Base-by-base conservation (phyloP, 2,329 filamentous ascomycete genomes). In the Fusarium concolor region DNA sequence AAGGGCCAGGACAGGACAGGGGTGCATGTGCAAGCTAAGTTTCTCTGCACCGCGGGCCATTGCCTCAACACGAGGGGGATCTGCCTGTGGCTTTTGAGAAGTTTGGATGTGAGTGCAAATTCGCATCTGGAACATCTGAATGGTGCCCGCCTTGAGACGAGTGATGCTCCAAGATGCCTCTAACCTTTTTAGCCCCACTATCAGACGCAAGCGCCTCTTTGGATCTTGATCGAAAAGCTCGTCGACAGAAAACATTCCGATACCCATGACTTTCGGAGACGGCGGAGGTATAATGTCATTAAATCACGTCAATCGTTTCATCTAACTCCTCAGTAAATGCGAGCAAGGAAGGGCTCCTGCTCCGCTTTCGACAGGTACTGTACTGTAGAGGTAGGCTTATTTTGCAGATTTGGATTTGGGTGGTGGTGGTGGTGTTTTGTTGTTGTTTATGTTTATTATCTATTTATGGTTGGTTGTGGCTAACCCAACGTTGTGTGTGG, bases 191-290 rank as follows among this genome's bases (percentile, higher is more conserved):
- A 37, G 51, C 56, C 62, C 72, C 72, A 67, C 72, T 41, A 41
- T 39, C 54, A 66, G 72, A 70, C 70, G 67, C 72, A 73, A 74
- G 70, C 67, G 70, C 56, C 65, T 72, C 47, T 65, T 71, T 58
- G 63, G 62, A 73, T 73, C 69, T 74, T 71, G 68, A 73, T 74
- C 61, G 61, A 71, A 65, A 59, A 43, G 56, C 49, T 71, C 54
- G 59, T 62, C 45, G 55, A 67, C 56, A 49, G 22, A 68, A 70
- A 63, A 68, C 56, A 71, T 68, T 66, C 54, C 67, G 59, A 71
- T 56, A 71, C 69, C 69, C 63, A 68, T 68, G 69, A 47, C 60
- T 57, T 39, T 58, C 42, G 58, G 51, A 18, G 31, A 42, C 44
- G 35, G 39, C 37, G 46, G 46, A 41, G 49, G 55, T 22, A 57